phyloP scores from a whole-genome alignment of 192 early-diverging fungal species.

The Umbelopsis sp. region DNA sequence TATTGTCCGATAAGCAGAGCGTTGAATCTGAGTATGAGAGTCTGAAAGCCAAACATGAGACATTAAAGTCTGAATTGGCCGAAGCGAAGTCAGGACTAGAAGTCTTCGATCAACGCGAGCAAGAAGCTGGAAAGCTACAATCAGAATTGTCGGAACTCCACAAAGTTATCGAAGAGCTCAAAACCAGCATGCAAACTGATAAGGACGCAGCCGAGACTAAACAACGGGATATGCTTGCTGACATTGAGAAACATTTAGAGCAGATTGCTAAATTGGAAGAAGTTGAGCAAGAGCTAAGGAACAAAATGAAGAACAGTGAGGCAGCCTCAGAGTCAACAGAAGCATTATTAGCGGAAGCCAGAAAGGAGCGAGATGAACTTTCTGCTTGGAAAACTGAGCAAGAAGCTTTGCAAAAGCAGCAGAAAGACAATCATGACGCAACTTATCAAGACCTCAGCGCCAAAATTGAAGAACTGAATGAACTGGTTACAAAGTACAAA shows the following conservation, averaged over 20 bases:
- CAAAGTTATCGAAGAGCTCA: background rate
- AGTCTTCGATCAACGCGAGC: background rate
- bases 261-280: background rate
- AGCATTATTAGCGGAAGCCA: background rate
- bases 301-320: background rate
- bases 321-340: background rate
- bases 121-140: background rate
- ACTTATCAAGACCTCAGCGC: background rate
- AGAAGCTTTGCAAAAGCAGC: background rate
- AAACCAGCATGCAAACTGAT: background rate
- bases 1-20: background rate
- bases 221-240: background rate
- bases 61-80: background rate
- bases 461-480: background rate
- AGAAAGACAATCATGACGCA: background rate
- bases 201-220: background rate
- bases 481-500: background rate
- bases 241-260: background rate
- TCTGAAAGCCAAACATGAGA: background rate
- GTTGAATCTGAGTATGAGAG: background rate
- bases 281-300: background rate
- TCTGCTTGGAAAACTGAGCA: background rate
- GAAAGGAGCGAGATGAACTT: conserved; percentile 13
- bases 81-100: background rate
- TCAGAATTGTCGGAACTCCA: background rate